Conservation (phyloP, 1,284 basidiomycete genomes). For the Puccinia polysora region DNA sequence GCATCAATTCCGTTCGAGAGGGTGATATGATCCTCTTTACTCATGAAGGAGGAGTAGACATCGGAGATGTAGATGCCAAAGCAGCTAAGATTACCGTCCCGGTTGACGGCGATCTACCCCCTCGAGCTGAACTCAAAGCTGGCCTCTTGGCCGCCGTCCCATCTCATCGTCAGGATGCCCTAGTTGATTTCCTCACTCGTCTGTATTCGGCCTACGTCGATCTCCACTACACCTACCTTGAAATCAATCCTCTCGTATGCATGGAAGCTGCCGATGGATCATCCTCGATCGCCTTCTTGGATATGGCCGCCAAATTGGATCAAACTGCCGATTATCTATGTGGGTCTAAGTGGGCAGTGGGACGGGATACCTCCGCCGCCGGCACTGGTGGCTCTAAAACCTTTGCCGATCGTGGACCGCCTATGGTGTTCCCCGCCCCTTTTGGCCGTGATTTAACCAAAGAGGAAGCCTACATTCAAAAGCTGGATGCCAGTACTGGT, state of each 20-base stretch:
- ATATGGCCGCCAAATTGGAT: slow-evolving; percentile 99
- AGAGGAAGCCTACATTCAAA: slow-evolving; percentile 99
- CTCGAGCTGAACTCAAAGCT: slow-evolving; percentile 67
- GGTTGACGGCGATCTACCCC: slow-evolving; percentile 62
- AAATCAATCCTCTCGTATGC: slow-evolving; percentile 97
- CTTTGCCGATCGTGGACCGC: slow-evolving; percentile 86
- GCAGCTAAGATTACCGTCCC: slow-evolving; percentile 73
- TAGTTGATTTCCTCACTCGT: slow-evolving; percentile 87
- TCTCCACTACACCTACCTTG: slow-evolving; percentile 96
- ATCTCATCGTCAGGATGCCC: slow-evolving; percentile 66
- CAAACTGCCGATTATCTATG: slow-evolving; percentile 97
- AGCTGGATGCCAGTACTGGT: slow-evolving; percentile 92
- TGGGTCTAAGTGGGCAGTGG: slow-evolving; percentile 97
- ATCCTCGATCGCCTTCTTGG: slow-evolving; percentile 87
- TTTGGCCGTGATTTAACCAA: slow-evolving; percentile 97
- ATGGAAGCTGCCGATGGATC: slow-evolving; percentile 73
- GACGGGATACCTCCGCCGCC: slow-evolving; percentile 73
- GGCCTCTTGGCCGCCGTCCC: slow-evolving; percentile 76
- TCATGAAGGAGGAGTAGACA: slow-evolving; percentile 96
- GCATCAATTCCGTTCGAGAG: slow-evolving; percentile 91
- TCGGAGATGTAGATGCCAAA: slow-evolving; percentile 97
- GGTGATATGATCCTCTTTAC: slow-evolving; percentile 97
- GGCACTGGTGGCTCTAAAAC: slow-evolving; percentile 58
- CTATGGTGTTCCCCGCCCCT: slow-evolving; percentile 83
- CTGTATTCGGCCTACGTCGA: slow-evolving; percentile 97